A percentile compares a stretch with the other conserved stretches of the same genome.
Conservation (phyloP, 2,329 filamentous ascomycete species). For the Aspergillus sojae region DNA sequence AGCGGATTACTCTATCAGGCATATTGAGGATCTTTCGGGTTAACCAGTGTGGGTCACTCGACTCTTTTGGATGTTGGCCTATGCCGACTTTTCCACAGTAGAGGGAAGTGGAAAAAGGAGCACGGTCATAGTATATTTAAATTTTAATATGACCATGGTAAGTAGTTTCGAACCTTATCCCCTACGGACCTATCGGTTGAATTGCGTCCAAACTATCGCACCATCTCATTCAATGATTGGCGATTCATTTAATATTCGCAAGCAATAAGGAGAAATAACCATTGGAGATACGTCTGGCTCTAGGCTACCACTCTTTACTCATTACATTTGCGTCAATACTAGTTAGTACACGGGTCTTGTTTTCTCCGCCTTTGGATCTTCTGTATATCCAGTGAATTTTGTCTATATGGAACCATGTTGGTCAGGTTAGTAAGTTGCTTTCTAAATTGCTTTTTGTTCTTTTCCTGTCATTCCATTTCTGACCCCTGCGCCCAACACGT, state of each 20-base stretch:
- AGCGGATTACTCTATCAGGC: neutral
- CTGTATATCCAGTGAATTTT: neutral
- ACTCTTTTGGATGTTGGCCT: neutral
- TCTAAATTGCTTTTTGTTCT: neutral
- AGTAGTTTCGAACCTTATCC: conserved; percentile 1
- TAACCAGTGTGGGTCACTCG: neutral
- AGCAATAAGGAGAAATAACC: neutral
- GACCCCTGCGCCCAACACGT: conserved; percentile 18
- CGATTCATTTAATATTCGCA: neutral
- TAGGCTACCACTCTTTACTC: neutral
- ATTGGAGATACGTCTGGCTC: neutral
- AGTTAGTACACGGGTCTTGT: neutral
- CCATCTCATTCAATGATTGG: neutral
- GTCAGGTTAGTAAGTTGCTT: neutral
- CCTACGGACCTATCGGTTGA: neutral
- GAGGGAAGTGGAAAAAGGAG: neutral
- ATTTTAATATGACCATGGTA: neutral
- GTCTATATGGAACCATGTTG: neutral
- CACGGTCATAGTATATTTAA: neutral
- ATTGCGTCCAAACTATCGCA: neutral
- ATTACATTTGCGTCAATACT: neutral
- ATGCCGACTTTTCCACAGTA: neutral
- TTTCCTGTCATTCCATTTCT: neutral
- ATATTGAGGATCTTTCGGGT: neutral
- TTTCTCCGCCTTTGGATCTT: neutral